Evolutionary conservation across 2,329 filamentous ascomycete species (phyloP).

Genomic region (Fusarium chuoi): DNA sequence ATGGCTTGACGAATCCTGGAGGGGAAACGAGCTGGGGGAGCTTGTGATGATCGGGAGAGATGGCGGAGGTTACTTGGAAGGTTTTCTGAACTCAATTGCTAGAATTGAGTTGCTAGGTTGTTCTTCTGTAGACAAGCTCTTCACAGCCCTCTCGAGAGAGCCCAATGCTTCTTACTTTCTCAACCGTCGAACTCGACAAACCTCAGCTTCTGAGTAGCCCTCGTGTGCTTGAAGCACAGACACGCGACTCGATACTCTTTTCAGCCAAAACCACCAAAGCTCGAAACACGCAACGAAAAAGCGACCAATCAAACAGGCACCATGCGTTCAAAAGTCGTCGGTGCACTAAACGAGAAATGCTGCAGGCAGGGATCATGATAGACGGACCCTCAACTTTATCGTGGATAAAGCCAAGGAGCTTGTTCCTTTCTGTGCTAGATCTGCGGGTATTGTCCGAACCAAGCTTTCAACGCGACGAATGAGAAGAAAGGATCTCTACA

Average conservation of each 20-base stretch:
- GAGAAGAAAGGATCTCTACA: slow-evolving; percentile 3
- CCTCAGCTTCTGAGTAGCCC: neutral
- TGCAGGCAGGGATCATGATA: slow-evolving; percentile 3
- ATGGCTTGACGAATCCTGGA: neutral
- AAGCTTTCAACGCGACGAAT: slow-evolving; percentile 22
- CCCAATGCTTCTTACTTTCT: neutral
- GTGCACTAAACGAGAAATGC: slow-evolving; percentile 20
- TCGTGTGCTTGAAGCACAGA: neutral
- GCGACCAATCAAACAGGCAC: slow-evolving; percentile 23
- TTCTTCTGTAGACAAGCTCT: neutral
- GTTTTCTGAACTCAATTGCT: neutral
- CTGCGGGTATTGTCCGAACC: slow-evolving; percentile 16
- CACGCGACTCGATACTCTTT: slow-evolving; percentile 39
- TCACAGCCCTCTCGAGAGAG: neutral
- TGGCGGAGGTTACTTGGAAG: neutral
- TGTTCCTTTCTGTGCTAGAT: slow-evolving; percentile 10
- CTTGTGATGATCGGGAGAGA: neutral
- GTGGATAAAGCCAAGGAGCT: slow-evolving; percentile 34
- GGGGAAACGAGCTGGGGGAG: neutral
- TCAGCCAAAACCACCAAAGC: neutral
- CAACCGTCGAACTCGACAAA: neutral
- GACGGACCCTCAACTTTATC: slow-evolving; percentile 36
- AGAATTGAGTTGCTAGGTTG: rapidly evolving
- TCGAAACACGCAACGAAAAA: slow-evolving; percentile 3
- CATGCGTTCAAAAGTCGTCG: slow-evolving; percentile 14